Base-by-base conservation (phyloP, 805 yeast species). In the Candida railenensis region DNA sequence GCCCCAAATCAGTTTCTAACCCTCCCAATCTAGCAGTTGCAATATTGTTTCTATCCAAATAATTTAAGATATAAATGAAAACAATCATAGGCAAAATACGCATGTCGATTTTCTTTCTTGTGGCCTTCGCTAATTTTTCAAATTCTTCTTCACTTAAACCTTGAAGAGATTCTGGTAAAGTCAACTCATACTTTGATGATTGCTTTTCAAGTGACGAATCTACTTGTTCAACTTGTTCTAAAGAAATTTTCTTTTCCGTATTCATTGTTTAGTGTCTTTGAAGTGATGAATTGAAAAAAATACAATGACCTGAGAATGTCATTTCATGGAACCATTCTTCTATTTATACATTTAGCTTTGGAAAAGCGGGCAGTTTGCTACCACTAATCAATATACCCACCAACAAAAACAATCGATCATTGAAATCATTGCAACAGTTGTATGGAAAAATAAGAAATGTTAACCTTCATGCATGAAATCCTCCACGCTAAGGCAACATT, bases 1-100 rank as follows among this genome's bases (percentile, higher is more conserved):
- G 61, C 1, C 66, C 65, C 42, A 77, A 58, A 47, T 77, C 81
- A 7, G 64, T 63, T 50, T 67, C 67, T 49, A 78, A 58, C 14
- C 80, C 81, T 36, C 78, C 82, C 34, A 76, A 65, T 47, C 78
- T 66, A 1, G 82, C 82, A 54, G 76, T 72, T 11, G 82, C 83
- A 51, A 79, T 74, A 52, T 77, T 78, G 50, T 76, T 74, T 44
- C 83, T 56, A 57, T 78, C 83, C 43, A 78, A 62, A 52, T 71
- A 77, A 52, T 79, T 79, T 49, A 80, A 66, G 49, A 79, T 74
- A 54, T 78, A 79, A 52, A 79, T 73, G 51, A 69, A 62, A 47
- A 77, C 72, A 28, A 78, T 53, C 74, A 74, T 70, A 16, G 83
- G 82, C 48, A 79, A 59, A 45, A 79, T 65, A 48, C 82, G 60